Conservation (phyloP, 2,329 filamentous ascomycete species). For the Penicillium sp. region DNA sequence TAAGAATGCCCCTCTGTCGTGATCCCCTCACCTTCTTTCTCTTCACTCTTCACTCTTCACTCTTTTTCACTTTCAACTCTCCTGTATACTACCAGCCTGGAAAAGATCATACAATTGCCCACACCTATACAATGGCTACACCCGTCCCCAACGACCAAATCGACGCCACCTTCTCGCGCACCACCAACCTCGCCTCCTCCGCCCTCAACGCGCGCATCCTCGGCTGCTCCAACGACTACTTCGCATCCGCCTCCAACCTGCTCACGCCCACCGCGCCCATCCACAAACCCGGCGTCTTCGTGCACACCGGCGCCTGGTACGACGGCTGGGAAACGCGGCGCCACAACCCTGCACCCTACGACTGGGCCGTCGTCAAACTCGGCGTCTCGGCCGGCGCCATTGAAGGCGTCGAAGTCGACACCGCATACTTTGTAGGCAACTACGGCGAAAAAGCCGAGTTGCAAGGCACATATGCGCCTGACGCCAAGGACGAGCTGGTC, state of each 20-base stretch:
- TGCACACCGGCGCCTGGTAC: slow-evolving; percentile 60
- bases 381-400: slow-evolving; percentile 46
- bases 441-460: slow-evolving; percentile 41
- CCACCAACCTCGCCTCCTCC: slow-evolving; percentile 46
- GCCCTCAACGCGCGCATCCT: slow-evolving; percentile 53
- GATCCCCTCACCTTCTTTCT: not conserved
- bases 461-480: slow-evolving; percentile 31
- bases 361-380: slow-evolving; percentile 58
- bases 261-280: slow-evolving; percentile 54
- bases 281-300: slow-evolving; percentile 55
- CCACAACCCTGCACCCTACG: slow-evolving; percentile 55
- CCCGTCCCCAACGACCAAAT: slow-evolving; percentile 48
- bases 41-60: too few relatives aligned
- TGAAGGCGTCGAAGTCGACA: slow-evolving; percentile 43
- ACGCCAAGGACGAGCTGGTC: slow-evolving; percentile 27
- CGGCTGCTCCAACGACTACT: slow-evolving; percentile 59
- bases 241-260: slow-evolving; percentile 57
- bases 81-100: too few relatives aligned
- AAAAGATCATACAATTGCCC: too few relatives aligned
- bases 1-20: slow-evolving; percentile 5
- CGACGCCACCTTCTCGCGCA: slow-evolving; percentile 52
- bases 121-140: too few relatives aligned
- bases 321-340: slow-evolving; percentile 62
- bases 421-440: slow-evolving; percentile 44
- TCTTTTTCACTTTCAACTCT: not conserved